Evolutionary conservation across 129 eudicot species (phyloP).

Genomic region (Cynara cardunculus): DNA sequence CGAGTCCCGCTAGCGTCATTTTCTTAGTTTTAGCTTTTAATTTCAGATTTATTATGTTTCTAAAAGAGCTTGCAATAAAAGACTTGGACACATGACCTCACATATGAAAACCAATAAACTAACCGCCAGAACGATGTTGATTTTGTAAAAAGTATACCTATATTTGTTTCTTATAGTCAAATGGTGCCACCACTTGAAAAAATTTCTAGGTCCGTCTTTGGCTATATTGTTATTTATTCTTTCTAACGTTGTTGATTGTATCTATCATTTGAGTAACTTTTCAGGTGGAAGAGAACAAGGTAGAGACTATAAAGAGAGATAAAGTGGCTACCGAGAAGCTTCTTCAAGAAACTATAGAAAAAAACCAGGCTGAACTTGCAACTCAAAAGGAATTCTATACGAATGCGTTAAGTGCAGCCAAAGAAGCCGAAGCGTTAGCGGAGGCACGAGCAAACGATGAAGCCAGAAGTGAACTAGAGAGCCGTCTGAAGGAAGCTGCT

Average conservation of each 20-base stretch:
- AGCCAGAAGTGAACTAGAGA: constrained; percentile 80
- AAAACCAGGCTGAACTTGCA: constrained; percentile 78
- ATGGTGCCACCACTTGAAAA: no score
- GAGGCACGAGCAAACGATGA: constrained; percentile 91
- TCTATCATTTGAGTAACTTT: constrained; percentile 7
- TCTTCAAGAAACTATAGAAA: constrained; percentile 95
- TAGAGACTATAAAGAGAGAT: constrained; percentile 80
- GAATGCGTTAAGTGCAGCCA: constrained; percentile 76
- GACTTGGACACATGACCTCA: no score
- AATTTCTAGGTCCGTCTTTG: no score
- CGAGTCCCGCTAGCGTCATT: no score
- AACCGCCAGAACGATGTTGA: no score
- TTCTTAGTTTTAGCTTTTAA: no score
- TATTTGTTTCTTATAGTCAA: no score
- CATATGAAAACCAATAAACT: no score
- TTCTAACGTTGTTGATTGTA: not conserved
- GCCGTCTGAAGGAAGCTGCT: constrained; percentile 73
- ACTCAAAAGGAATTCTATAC: constrained; percentile 84
- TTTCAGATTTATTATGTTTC: no score
- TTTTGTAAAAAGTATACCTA: no score
- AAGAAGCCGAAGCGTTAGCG: constrained; percentile 93
- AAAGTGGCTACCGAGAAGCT: constrained; percentile 86
- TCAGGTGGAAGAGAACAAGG: constrained; percentile 93
- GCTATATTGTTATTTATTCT: no score
- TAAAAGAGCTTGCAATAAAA: no score